Evolutionary conservation across 805 yeast species (phyloP), one percentile per base, ranked within the genome.

Genomic region (Candida tibetensis): DNA sequence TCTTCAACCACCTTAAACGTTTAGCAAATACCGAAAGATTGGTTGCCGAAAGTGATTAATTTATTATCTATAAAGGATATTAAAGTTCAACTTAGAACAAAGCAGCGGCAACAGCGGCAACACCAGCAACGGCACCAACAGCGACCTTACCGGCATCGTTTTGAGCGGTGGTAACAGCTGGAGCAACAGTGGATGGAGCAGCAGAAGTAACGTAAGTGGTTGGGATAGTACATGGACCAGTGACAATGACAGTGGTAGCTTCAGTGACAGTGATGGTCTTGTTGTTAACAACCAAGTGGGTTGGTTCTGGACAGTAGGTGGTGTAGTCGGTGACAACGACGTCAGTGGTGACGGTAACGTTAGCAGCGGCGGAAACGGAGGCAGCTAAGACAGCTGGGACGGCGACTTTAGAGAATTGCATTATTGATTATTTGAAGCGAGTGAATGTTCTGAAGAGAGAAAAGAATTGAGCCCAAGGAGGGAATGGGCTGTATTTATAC

Each of bases 301-400:
- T 86, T 36, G 95, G 66, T 47, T 57, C 69, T 62, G 95, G 95
- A 69, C 95, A 85, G 83, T 81, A 85, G 53, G 95, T 85, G 68
- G 85, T 79, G 76, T 70, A 75, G 57, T 71, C 82, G 55, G 86
- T 79, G 58, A 82, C 86, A 46, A 79, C 81, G 40, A 64, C 51
- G 47, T 75, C 74, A 49, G 76, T 69, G 62, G 72, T 59, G 58
- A 76, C 69, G 47, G 77, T 64, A 49, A 69, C 66, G 66, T 73
- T 71, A 42, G 53, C 56, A 58, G 64, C 62, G 41, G 74, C 66
- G 58, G 69, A 66, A 48, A 60, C 73, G 44, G 58, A 49, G 43
- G 67, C 53, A 47, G 74, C 75, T 43, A 69, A 53, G 55, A 75
- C 70, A 44, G 74, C 57, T 48, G 64, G 58, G 48, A 52, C 52